These are phyloP conservation scores for Cadophora sp. DNA, from an alignment of 2,329 filamentous ascomycete genomes.

Conservation along the genomic window DNA sequence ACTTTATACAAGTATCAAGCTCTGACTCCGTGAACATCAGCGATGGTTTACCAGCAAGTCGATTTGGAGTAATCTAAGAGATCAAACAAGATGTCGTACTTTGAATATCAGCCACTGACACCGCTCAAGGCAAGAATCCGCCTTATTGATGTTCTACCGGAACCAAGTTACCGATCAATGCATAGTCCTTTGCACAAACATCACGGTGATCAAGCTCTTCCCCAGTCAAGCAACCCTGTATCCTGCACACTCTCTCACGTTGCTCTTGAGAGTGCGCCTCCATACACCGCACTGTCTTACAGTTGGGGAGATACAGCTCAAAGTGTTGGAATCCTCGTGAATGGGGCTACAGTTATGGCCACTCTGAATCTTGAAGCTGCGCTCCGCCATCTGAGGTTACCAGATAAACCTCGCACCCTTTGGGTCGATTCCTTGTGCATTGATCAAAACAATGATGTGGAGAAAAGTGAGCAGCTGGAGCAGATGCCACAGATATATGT, in stretches of 20 bases:
- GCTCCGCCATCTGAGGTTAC: conserved; percentile 27
- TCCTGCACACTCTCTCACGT: conserved; percentile 6
- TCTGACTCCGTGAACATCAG: neutral
- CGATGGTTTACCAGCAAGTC: neutral
- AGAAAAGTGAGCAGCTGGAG: conserved; percentile 37
- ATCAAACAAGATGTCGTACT: conserved; percentile 3
- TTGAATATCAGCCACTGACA: conserved; percentile 1
- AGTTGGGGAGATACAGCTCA: conserved; percentile 15
- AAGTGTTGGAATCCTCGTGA: conserved; percentile 3
- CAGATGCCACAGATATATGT: conserved; percentile 43
- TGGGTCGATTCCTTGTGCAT: conserved; percentile 45
- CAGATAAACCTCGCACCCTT: conserved; percentile 24
- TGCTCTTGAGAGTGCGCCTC: conserved; percentile 2
- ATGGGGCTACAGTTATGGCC: conserved; percentile 16
- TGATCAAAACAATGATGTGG: conserved; percentile 37
- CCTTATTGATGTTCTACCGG: neutral
- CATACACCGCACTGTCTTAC: conserved; percentile 21
- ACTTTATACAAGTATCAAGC: too few relatives aligned
- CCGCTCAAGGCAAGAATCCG: neutral
- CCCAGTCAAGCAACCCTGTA: neutral
- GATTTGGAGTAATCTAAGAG: neutral
- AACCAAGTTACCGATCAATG: neutral
- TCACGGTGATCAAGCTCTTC: neutral
- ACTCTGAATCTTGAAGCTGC: conserved; percentile 28
- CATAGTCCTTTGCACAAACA: neutral